Conservation (phyloP, 257 asterid genomes). For the Eucommia ulmoides region DNA sequence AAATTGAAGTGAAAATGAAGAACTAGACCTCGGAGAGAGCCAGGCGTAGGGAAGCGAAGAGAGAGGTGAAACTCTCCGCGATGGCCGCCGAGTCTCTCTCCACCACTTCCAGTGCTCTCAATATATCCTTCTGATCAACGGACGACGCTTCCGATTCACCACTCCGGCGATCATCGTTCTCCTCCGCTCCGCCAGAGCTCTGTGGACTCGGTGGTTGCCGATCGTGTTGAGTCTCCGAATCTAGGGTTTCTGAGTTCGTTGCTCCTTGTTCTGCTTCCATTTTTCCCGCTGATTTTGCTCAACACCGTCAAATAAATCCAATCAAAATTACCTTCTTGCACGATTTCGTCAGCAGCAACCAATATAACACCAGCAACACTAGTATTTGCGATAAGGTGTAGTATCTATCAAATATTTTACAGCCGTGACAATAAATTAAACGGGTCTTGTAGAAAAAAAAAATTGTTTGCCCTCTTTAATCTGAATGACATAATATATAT, state of each 20-base stretch:
- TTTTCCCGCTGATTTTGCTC: no score
- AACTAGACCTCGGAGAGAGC: conserved; percentile 78
- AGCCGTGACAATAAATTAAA: no score
- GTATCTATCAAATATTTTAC: no score
- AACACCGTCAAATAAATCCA: no score
- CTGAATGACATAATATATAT: no score
- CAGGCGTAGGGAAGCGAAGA: conserved; percentile 64
- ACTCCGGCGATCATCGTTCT: neutral
- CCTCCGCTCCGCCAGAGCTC: neutral
- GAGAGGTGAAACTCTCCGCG: conserved; percentile 69
- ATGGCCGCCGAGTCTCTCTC: conserved; percentile 82
- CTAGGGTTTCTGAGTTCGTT: neutral
- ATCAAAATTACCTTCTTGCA: no score
- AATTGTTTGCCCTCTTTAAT: no score
- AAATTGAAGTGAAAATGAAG: conserved; percentile 1
- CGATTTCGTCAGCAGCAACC: no score
- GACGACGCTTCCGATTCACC: conserved; percentile 21
- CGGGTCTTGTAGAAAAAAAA: no score
- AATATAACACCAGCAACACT: no score
- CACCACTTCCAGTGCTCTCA: conserved; percentile 63
- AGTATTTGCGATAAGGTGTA: no score
- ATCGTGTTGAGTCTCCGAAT: neutral
- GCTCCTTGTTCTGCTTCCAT: neutral
- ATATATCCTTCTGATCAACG: conserved; percentile 39
- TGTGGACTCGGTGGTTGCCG: neutral